Conservation (phyloP, 2,329 filamentous ascomycete genomes). For the Pyrenochaeta sp. region DNA sequence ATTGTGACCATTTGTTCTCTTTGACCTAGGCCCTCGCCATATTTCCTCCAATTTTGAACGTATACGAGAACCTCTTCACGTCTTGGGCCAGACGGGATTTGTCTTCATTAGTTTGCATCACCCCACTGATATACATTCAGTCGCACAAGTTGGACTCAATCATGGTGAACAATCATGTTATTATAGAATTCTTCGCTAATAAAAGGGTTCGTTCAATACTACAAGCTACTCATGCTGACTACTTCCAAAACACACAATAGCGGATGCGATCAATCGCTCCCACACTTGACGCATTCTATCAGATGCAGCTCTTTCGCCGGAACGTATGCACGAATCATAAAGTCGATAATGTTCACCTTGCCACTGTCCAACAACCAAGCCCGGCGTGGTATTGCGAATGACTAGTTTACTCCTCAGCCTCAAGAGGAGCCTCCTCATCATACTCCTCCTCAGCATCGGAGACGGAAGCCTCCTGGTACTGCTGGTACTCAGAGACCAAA, state of each 20-base stretch:
- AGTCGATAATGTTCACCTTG: conserved; percentile 15
- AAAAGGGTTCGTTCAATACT: conserved; percentile 41
- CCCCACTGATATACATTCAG: too few species aligned
- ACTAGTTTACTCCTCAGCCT: conserved; percentile 67
- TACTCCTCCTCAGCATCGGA: conserved; percentile 98
- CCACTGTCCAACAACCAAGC: conserved; percentile 24
- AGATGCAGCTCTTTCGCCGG: conserved; percentile 28
- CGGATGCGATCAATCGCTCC: conserved; percentile 22
- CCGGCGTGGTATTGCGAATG: conserved; percentile 22
- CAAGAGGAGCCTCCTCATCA: conserved; percentile 79
- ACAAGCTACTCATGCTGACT: conserved; percentile 31
- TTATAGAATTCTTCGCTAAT: conserved; percentile 47
- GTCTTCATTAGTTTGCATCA: too few species aligned
- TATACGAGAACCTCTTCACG: too few species aligned
- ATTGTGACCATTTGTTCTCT: too few species aligned
- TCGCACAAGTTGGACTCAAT: too few species aligned
- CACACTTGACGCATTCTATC: conserved; percentile 15
- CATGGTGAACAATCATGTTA: conserved; percentile 18
- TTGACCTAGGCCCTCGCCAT: too few species aligned
- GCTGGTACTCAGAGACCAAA: conserved; percentile 98
- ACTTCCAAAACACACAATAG: conserved; percentile 17
- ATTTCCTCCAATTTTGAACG: too few species aligned
- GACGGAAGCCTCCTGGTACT: conserved; percentile 99
- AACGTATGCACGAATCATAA: conserved; percentile 35
- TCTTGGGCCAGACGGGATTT: too few species aligned